Percentiles rank a stretch among this genome's conserved stretches.
Evolutionary conservation across 2,329 filamentous ascomycete genomes (phyloP).

Genomic region (Aspergillus versicolor): DNA sequence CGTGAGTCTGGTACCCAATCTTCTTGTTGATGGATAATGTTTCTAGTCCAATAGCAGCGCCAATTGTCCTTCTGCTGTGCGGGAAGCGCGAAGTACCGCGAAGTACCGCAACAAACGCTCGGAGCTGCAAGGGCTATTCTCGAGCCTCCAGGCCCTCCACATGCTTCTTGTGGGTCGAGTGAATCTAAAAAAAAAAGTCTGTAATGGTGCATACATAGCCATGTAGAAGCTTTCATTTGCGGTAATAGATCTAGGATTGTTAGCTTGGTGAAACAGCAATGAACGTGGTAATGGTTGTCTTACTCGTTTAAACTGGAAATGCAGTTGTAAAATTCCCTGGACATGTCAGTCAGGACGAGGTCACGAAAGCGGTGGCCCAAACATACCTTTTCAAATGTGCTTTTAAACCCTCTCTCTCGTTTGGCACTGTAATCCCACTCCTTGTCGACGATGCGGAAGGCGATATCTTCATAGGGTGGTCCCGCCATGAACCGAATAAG

Average conservation of each 20-base stretch:
- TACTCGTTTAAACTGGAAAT: slow-evolving; percentile 99
- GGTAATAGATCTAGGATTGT: slow-evolving; percentile 45
- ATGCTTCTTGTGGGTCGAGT: not conserved
- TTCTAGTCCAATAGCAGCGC: slow-evolving; percentile 29
- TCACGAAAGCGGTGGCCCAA: not conserved
- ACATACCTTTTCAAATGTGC: slow-evolving; percentile 93
- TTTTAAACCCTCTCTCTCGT: slow-evolving; percentile 88
- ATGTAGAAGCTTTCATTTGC: slow-evolving; percentile 39
- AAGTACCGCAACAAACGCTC: not conserved
- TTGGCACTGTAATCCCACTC: slow-evolving; percentile 99
- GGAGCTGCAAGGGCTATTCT: not conserved
- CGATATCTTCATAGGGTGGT: slow-evolving; percentile 93
- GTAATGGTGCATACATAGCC: not conserved
- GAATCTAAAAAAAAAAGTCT: not conserved
- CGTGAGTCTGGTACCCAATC: slow-evolving; percentile 13
- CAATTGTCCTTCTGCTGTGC: not conserved
- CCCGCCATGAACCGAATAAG: slow-evolving; percentile 94
- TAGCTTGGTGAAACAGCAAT: slow-evolving; percentile 1
- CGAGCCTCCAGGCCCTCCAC: slow-evolving; percentile 1
- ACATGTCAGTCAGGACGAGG: slow-evolving; percentile 1
- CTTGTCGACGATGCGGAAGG: slow-evolving; percentile 94
- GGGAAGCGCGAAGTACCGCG: not conserved
- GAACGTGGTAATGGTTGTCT: slow-evolving; percentile 19
- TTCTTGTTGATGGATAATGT: slow-evolving; percentile 19
- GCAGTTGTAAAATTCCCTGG: slow-evolving; percentile 88